Evolutionary conservation across 225 moss, liverwort and hornwort genomes (phyloP).

Genomic region (Rhytidiadelphus loreus): DNA sequence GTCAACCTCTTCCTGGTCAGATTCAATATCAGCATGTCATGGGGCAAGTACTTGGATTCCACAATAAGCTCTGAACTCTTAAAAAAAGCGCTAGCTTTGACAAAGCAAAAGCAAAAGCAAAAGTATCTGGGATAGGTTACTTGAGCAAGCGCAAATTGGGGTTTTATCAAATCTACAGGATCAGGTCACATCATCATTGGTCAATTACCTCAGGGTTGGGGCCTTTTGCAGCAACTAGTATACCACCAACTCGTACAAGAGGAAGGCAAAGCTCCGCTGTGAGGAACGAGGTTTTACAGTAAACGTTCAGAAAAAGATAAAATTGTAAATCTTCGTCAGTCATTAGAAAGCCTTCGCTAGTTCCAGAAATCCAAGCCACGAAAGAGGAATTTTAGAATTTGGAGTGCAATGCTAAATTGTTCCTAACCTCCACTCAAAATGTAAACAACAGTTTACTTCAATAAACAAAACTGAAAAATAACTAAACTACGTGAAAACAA

Average conservation of each 20-base stretch:
- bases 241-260: constrained; percentile 81
- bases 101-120: neutral
- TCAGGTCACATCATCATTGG: neutral
- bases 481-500: neutral
- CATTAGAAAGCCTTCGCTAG: neutral
- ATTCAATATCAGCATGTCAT: constrained; percentile 2
- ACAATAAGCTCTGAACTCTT: neutral
- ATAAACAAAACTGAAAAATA: neutral
- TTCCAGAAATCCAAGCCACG: neutral
- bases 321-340: neutral
- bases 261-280: constrained; percentile 97
- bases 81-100: neutral
- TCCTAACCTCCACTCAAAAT: neutral
- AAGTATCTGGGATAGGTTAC: neutral
- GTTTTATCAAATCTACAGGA: neutral
- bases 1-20: constrained; percentile 71
- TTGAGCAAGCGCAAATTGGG: neutral
- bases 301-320: neutral
- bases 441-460: neutral
- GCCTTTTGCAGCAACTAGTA: constrained; percentile 94
- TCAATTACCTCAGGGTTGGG: constrained; percentile 63
- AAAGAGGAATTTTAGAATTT: neutral
- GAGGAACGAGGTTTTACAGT: neutral
- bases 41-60: neutral
- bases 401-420: neutral